Conservation (phyloP, 495 filamentous ascomycete species). For the Neurospora sp. region DNA sequence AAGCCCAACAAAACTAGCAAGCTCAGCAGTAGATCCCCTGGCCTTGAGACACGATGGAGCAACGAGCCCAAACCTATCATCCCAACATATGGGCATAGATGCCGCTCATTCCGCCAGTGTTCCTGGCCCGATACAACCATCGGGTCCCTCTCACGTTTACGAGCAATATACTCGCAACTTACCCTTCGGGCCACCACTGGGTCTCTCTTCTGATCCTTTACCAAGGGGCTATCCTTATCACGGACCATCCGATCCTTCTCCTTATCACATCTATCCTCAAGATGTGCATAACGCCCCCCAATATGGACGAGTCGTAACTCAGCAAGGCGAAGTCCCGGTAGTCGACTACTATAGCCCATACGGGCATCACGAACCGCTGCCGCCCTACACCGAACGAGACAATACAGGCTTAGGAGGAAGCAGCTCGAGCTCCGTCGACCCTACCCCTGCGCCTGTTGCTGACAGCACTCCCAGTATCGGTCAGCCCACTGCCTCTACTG, state of each 20-base stretch:
- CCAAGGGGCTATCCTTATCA: constrained; percentile 33
- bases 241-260: constrained; percentile 62
- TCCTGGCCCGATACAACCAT: neutral
- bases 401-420: constrained; percentile 35
- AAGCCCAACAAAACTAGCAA: constrained; percentile 37
- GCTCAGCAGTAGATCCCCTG: constrained; percentile 26
- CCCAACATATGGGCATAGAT: constrained; percentile 14
- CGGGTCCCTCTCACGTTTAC: neutral
- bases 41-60: constrained; percentile 32
- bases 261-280: constrained; percentile 79
- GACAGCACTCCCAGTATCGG: neutral
- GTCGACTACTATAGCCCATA: constrained; percentile 44
- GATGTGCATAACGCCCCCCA: constrained; percentile 34
- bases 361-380: constrained; percentile 81
- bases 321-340: neutral
- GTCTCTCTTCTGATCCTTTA: neutral
- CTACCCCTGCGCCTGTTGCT: neutral
- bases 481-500: neutral
- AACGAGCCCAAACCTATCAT: constrained; percentile 20
- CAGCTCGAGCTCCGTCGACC: neutral
- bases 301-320: neutral
- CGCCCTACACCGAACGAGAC: constrained; percentile 56
- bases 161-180: neutral
- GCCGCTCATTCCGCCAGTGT: neutral
- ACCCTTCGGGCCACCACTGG: neutral